Base-by-base conservation (phyloP, 805 yeast species). In the Saccharomycopsis guyanensis region DNA sequence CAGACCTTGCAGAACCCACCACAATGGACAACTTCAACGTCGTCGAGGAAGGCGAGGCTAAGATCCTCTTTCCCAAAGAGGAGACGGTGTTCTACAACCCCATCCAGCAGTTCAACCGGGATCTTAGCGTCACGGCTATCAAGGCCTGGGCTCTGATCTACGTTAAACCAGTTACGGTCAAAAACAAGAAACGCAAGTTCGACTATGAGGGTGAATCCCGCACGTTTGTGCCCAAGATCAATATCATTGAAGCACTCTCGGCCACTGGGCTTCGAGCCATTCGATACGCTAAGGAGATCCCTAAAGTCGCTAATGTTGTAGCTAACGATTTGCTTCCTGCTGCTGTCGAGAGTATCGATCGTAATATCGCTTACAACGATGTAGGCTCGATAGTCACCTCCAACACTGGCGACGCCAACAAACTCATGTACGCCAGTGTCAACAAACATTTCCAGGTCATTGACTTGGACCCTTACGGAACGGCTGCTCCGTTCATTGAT, bases 401-500 rank as follows among this genome's bases (percentile, higher is more conserved):
- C 6, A 80, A 84, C 55, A 75, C 76, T 55, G 96, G 93, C 27
- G 97, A 93, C 65, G 98, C 98, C n/a, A 87, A 84, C 54, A 77
- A 76, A 35, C 78, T 74, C 58, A 86, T 93, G 95, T 69, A 81
- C 43, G 58, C 65, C 49, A 60, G 65, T 57, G 52, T 64, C 65
- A 10, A 59, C 66, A 41, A 64, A 58, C 22, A 68, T 69, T 88
- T 82, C 65, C 95, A 93, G 59, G 85, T 86, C 2, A 78, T 93
- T 48, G 99, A 93, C 64, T 71, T 93, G 43, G 99, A 93, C 63
- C 99, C 99, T 0, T 93, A 93, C 60, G 99, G 99, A 25, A 83
- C 97, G 0, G 98, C 96, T 0, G 78, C 96, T 0, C 98, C 98
- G 5, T 93, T 93, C 60, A 72, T 93, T 24, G 98, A 93, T 61